phyloP scores from a whole-genome alignment of 257 asterid genomes.

The Agastache rugosa region DNA sequence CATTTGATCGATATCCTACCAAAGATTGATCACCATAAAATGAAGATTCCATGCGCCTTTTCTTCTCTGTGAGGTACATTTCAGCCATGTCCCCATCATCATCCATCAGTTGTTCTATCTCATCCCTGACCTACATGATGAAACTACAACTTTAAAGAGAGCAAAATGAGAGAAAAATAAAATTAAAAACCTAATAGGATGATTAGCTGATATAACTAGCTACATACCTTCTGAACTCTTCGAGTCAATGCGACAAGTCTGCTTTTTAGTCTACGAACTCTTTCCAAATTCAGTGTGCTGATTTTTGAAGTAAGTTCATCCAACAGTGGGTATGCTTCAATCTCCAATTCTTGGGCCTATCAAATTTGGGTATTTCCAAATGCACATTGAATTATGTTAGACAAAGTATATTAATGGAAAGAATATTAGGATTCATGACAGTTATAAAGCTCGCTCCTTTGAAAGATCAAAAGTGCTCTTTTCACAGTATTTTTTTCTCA shows the following conservation, averaged over 20 bases:
- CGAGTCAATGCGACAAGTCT: constrained; percentile 97
- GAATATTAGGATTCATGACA: neutral
- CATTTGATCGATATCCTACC: constrained; percentile 75
- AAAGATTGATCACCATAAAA: constrained; percentile 84
- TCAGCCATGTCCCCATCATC: constrained; percentile 99
- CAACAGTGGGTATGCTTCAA: constrained; percentile 96
- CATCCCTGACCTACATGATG: constrained; percentile 91
- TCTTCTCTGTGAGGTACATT: constrained; percentile 98
- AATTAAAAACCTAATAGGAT: constrained; percentile 22
- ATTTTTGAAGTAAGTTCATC: constrained; percentile 98
- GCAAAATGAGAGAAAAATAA: constrained; percentile 33
- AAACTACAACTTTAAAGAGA: constrained; percentile 28
- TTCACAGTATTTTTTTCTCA: neutral
- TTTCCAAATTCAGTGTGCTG: constrained; percentile 91
- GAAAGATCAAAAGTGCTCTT: constrained; percentile 11
- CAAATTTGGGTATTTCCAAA: constrained; percentile 32
- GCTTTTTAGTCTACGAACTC: constrained; percentile 95
- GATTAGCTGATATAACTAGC: constrained; percentile 22
- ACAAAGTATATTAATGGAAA: constrained; percentile 11
- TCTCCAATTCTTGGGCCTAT: constrained; percentile 96
- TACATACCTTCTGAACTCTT: constrained; percentile 91
- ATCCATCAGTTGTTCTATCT: constrained; percentile 98
- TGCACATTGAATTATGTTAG: constrained; percentile 19
- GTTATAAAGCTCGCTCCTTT: neutral
- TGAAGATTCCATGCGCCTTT: constrained; percentile 76